Evolutionary conservation across 176 grass and related monocot genomes (phyloP).

Genomic region (Hordeum vulgare): MorexV3_pseudomolecules_assembly NC_058520.1:495122234-495122733

Average conservation of each 20-base stretch:
- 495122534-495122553: not conserved
- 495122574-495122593: too few species aligned
- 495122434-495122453: not conserved
- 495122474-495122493: not conserved
- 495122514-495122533: not conserved
- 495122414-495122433: too few species aligned
- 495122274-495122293: too few species aligned
- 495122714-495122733: not conserved
- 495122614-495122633: not conserved
- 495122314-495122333: too few species aligned
- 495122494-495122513: not conserved
- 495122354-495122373: not conserved
- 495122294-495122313: too few species aligned
- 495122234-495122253: too few species aligned
- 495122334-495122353: too few species aligned
- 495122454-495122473: not conserved
- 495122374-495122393: not conserved
- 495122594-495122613: not conserved
- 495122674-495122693: not conserved
- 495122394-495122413: not conserved
- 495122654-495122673: not conserved
- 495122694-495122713: not conserved
- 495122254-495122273: too few species aligned
- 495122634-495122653: not conserved
- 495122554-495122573: not conserved